These are phyloP conservation scores for Colletotrichum magnum DNA, from an alignment of 2,329 filamentous ascomycete genomes.

Conservation along the genomic window DNA sequence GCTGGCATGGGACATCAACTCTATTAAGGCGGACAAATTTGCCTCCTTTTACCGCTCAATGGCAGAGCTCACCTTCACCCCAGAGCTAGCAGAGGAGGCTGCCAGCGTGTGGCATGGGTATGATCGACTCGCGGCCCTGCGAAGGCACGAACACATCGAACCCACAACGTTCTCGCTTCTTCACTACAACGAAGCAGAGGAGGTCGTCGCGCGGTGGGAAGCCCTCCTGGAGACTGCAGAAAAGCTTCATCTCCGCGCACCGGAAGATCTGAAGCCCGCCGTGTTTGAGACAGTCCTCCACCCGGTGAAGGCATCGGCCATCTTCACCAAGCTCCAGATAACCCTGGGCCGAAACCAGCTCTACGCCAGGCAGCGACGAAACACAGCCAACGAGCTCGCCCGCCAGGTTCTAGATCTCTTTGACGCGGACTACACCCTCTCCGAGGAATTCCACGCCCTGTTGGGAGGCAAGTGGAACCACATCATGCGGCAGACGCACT, in stretches of 20 bases:
- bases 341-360: constrained; percentile 64
- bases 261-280: constrained; percentile 59
- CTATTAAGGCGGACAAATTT: constrained; percentile 59
- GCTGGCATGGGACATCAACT: constrained; percentile 69
- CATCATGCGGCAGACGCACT: constrained; percentile 65
- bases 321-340: constrained; percentile 64
- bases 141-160: constrained; percentile 74
- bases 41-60: constrained; percentile 17
- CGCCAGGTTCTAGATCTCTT: constrained; percentile 63
- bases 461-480: constrained; percentile 69
- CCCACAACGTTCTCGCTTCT: constrained; percentile 68
- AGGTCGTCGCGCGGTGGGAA: constrained; percentile 55
- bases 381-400: constrained; percentile 65
- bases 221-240: constrained; percentile 60
- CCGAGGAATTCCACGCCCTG: constrained; percentile 64
- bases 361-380: constrained; percentile 69
- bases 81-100: constrained; percentile 59
- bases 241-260: not conserved
- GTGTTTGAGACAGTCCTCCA: constrained; percentile 75
- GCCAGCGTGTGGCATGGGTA: constrained; percentile 67
- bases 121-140: constrained; percentile 61
- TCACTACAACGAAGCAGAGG: constrained; percentile 73
- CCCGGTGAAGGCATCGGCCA: constrained; percentile 70
- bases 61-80: constrained; percentile 56
- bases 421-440: constrained; percentile 64